Evolutionary conservation across 1,284 basidiomycete genomes (phyloP).

Genomic region (Moesziomyces sp.): DNA sequence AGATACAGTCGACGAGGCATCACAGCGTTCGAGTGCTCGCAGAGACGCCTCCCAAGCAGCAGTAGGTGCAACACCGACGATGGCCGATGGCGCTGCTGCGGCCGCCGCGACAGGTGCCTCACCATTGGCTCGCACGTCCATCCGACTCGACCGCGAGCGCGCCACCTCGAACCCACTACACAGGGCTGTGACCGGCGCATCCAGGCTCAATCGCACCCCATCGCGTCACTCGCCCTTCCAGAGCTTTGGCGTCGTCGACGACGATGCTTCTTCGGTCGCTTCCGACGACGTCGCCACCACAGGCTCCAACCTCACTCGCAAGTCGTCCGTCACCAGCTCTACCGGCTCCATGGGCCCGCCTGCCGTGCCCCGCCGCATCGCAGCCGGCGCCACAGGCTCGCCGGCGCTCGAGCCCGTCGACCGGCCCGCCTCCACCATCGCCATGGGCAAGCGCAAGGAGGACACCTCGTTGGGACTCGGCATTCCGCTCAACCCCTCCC

Average conservation of each 20-base stretch:
- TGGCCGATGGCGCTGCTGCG: neutral
- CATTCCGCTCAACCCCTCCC: constrained; percentile 38
- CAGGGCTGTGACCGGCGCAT: constrained; percentile 26
- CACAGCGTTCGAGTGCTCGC: neutral
- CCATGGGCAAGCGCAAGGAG: constrained; percentile 46
- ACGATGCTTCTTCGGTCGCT: constrained; percentile 32
- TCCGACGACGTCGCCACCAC: constrained; percentile 36
- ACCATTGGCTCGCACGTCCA: constrained; percentile 15
- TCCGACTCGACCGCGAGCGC: constrained; percentile 32
- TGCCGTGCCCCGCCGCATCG: constrained; percentile 33
- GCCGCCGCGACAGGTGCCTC: constrained; percentile 16
- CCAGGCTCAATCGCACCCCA: constrained; percentile 24
- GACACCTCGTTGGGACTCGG: constrained; percentile 40
- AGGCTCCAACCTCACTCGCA: constrained; percentile 41
- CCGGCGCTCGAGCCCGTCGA: constrained; percentile 31
- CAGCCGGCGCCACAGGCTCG: constrained; percentile 16
- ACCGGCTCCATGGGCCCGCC: constrained; percentile 50
- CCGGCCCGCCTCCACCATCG: constrained; percentile 31
- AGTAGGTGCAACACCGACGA: neutral
- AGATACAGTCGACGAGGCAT: constrained; percentile 8
- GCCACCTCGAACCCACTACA: constrained; percentile 37
- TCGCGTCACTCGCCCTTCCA: constrained; percentile 25
- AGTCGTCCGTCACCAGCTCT: constrained; percentile 46
- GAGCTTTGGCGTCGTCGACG: constrained; percentile 13
- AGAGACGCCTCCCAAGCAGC: constrained; percentile 8